Conservation (phyloP, 1,284 basidiomycete genomes). For the Apiotrichum siamense region DNA sequence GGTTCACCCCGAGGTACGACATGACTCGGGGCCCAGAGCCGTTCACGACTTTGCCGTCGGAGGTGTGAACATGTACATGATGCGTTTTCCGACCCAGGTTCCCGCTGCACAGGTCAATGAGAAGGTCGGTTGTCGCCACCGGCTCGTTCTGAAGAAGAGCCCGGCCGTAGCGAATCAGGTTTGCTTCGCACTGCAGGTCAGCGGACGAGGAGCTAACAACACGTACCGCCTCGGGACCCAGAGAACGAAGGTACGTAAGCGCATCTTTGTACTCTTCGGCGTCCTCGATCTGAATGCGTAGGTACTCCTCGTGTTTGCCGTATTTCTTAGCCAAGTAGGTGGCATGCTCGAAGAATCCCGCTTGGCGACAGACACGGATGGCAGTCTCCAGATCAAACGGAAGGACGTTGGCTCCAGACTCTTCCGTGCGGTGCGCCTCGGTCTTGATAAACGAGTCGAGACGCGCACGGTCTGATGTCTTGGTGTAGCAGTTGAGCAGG, state of each 20-base stretch:
- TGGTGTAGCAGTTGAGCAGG: constrained; percentile 92
- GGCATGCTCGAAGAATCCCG: constrained; percentile 92
- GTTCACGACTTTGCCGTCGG: constrained; percentile 27
- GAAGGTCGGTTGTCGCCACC: constrained; percentile 77
- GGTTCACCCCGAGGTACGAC: constrained; percentile 68
- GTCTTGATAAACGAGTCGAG: constrained; percentile 90
- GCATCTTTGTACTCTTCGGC: constrained; percentile 76
- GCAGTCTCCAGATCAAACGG: constrained; percentile 97
- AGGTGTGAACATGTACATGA: constrained; percentile 22
- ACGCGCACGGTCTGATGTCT: constrained; percentile 81
- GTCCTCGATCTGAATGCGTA: constrained; percentile 93
- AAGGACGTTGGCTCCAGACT: constrained; percentile 58
- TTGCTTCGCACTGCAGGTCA: constrained; percentile 57
- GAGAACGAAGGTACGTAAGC: constrained; percentile 66
- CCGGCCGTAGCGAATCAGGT: constrained; percentile 74
- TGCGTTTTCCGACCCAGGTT: constrained; percentile 42
- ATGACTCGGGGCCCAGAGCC: constrained; percentile 58
- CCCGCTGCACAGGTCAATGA: constrained; percentile 86
- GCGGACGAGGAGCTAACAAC: neutral
- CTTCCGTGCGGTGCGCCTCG: constrained; percentile 54
- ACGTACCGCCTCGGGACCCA: constrained; percentile 60
- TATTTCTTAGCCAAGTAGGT: constrained; percentile 90
- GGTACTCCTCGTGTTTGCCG: constrained; percentile 82
- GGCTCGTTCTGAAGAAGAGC: constrained; percentile 75
- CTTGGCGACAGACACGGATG: constrained; percentile 91